Percentiles rank a stretch among this genome's conserved stretches.
Conservation (phyloP, 2,329 filamentous ascomycete genomes). For the Aureobasidium sp. region DNA sequence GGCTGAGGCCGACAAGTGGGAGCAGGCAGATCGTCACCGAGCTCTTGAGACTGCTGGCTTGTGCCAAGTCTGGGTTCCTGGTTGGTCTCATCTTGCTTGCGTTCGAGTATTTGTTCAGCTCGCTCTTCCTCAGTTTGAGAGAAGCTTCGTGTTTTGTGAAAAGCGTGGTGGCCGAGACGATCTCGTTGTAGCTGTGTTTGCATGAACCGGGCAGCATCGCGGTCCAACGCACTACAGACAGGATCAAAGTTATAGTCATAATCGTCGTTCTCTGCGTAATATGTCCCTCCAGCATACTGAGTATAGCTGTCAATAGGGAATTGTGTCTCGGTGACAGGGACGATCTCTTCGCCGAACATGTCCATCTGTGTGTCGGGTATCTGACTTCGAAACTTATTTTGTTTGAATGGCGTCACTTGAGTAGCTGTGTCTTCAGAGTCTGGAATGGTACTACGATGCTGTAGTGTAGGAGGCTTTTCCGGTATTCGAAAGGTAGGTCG, state of each 20-base stretch:
- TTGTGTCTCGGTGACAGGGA: background rate
- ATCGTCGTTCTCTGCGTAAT: conserved; percentile 1
- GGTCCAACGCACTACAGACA: conserved; percentile 17
- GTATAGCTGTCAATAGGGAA: background rate
- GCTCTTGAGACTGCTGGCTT: background rate
- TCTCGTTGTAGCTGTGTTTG: conserved; percentile 15
- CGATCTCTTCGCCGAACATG: conserved; percentile 8
- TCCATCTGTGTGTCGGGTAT: conserved; percentile 18
- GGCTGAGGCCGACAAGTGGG: background rate
- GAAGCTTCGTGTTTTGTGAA: background rate
- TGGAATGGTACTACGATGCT: conserved; percentile 4
- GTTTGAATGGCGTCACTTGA: background rate
- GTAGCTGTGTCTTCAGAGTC: conserved; percentile 11
- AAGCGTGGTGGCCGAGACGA: background rate
- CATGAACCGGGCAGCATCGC: conserved; percentile 16
- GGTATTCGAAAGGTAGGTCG: background rate
- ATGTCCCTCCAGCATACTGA: background rate
- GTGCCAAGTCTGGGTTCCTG: background rate
- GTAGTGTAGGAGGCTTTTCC: background rate
- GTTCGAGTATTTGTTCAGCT: background rate
- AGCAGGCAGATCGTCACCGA: background rate
- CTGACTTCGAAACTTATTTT: background rate
- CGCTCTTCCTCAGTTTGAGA: background rate
- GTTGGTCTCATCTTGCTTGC: background rate
- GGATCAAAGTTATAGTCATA: conserved; percentile 16